These are phyloP conservation scores for Cryphonectria japonica DNA, from an alignment of 2,329 filamentous ascomycete genomes.

Conservation along the genomic window DNA sequence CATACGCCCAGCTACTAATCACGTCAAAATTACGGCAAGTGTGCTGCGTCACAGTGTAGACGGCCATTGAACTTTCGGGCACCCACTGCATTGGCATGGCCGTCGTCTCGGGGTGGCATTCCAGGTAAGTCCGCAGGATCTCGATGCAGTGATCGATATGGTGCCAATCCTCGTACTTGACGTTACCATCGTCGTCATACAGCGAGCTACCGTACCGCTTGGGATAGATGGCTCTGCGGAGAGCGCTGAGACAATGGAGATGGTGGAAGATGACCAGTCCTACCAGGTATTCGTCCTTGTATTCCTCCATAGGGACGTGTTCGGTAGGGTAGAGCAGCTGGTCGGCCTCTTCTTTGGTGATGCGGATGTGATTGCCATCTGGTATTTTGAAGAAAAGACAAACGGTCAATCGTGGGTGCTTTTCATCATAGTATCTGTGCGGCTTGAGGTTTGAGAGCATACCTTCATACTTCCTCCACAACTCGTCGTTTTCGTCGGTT, in stretches of 20 bases:
- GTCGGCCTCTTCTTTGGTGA: conserved; percentile 11
- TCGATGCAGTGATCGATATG: conserved; percentile 25
- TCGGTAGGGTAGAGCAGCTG: conserved; percentile 7
- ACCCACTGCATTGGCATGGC: conserved; percentile 20
- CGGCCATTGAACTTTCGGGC: neutral
- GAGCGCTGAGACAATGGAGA: conserved; percentile 18
- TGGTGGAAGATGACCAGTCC: conserved; percentile 20
- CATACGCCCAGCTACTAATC: conserved; percentile 20
- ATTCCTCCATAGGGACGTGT: conserved; percentile 15
- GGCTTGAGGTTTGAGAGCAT: neutral
- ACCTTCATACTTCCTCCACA: conserved; percentile 24
- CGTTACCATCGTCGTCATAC: conserved; percentile 14
- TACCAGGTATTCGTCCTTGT: conserved; percentile 21
- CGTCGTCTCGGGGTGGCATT: conserved; percentile 22
- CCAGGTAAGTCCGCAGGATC: conserved; percentile 11
- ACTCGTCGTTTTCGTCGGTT: conserved; percentile 13
- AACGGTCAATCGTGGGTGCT: conserved; percentile 25
- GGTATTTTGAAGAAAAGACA: neutral
- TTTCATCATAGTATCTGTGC: neutral
- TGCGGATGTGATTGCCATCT: conserved; percentile 17
- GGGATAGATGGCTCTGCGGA: conserved; percentile 19
- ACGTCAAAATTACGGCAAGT: conserved; percentile 23
- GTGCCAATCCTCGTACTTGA: conserved; percentile 17
- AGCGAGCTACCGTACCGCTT: conserved; percentile 16
- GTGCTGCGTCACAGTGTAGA: conserved; percentile 11